Evolutionary conservation across 1,284 basidiomycete species (phyloP).

Genomic region (Sporisorium scitamineum): DNA sequence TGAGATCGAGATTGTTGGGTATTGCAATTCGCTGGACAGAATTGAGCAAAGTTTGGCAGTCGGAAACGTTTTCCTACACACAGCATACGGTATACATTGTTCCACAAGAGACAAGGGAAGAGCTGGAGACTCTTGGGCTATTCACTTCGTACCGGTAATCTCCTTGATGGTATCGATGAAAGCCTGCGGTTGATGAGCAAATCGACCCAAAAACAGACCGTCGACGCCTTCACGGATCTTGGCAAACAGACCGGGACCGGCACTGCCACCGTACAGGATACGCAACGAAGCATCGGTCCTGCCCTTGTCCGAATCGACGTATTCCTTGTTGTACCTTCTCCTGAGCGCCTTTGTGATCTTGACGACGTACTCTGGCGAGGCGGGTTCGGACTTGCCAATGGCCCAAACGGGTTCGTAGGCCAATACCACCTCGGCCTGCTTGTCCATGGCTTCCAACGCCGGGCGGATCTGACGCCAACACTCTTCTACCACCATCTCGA

Average conservation of each 20-base stretch:
- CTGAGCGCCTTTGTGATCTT: conserved; percentile 60
- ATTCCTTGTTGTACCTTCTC: conserved; percentile 35
- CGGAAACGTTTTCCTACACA: background rate
- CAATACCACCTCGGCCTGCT: conserved; percentile 46
- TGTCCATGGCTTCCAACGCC: conserved; percentile 40
- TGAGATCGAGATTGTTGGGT: background rate
- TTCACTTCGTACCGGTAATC: conserved; percentile 39
- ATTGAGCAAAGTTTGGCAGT: background rate
- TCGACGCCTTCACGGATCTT: conserved; percentile 62
- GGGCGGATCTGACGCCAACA: conserved; percentile 60
- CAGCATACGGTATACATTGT: background rate
- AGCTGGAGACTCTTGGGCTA: background rate
- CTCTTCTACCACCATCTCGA: conserved; percentile 50
- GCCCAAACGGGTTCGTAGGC: conserved; percentile 68
- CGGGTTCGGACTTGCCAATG: conserved; percentile 59
- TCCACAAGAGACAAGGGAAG: background rate
- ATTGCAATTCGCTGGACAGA: background rate
- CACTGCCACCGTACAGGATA: conserved; percentile 64
- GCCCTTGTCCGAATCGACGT: conserved; percentile 28
- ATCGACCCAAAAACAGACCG: conserved; percentile 62
- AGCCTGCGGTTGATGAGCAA: conserved; percentile 60
- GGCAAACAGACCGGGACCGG: conserved; percentile 58
- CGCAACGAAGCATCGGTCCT: conserved; percentile 42
- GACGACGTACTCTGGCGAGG: conserved; percentile 60
- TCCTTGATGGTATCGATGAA: conserved; percentile 61